Percentiles rank a stretch among this genome's conserved stretches.
Conservation (phyloP, 768 basidiomycete species). For the Guyanaporus albipodus region DNA sequence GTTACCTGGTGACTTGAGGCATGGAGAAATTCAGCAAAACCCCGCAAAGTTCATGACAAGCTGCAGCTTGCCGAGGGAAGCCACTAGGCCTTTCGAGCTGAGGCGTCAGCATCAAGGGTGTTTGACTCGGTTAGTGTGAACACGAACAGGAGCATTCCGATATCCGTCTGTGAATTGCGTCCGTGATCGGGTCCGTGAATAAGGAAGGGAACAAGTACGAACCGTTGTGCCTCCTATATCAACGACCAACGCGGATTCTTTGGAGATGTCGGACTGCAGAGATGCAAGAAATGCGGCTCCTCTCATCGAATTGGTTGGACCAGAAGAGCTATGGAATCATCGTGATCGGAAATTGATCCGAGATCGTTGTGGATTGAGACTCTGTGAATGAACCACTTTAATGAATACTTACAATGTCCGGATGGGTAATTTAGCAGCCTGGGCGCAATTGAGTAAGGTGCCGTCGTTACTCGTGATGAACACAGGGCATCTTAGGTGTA, state of each 20-base stretch:
- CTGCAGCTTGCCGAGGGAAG: slow-evolving; percentile 60
- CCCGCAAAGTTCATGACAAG: slow-evolving; percentile 57
- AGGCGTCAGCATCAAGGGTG: slow-evolving; percentile 10
- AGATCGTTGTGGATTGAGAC: background rate
- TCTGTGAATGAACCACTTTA: slow-evolving; percentile 8
- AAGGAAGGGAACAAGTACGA: slow-evolving; percentile 14
- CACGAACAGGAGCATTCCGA: slow-evolving; percentile 51
- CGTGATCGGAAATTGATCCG: slow-evolving; percentile 9
- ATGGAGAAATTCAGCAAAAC: slow-evolving; percentile 59
- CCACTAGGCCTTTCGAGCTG: slow-evolving; percentile 40
- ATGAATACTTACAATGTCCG: slow-evolving; percentile 46
- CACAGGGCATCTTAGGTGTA: slow-evolving; percentile 46
- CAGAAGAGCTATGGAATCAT: slow-evolving; percentile 35
- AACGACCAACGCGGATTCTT: slow-evolving; percentile 46
- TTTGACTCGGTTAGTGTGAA: background rate
- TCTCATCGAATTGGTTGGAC: slow-evolving; percentile 68
- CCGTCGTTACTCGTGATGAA: slow-evolving; percentile 63
- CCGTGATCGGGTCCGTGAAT: slow-evolving; percentile 11
- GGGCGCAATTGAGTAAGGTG: slow-evolving; percentile 45
- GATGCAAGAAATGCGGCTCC: slow-evolving; percentile 60
- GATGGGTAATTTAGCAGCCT: slow-evolving; percentile 56
- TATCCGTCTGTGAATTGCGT: slow-evolving; percentile 40
- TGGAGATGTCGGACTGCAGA: slow-evolving; percentile 30
- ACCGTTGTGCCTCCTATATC: slow-evolving; percentile 64
- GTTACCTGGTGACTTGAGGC: slow-evolving; percentile 46